These are phyloP conservation scores for Curvularia verruculosa DNA, from an alignment of 2,329 filamentous ascomycete species.

Conservation along the genomic window DNA sequence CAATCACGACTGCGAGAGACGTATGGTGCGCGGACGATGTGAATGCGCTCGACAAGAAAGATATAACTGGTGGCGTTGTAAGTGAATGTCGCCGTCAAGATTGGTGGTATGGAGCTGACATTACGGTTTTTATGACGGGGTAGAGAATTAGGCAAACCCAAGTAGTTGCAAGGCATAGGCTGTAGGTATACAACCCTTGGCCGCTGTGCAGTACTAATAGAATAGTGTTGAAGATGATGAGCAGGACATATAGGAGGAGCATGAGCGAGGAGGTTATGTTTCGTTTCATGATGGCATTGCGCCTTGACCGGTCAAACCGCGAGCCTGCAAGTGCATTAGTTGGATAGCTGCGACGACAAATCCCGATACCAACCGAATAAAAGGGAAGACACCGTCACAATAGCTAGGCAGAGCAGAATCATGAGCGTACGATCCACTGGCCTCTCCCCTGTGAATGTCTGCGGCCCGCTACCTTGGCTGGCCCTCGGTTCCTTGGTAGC, in stretches of 20 bases:
- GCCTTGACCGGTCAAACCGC: constrained; percentile 2
- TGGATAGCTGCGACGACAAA: neutral
- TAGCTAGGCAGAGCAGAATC: neutral
- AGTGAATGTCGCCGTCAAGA: neutral
- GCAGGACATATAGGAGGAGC: constrained; percentile 23
- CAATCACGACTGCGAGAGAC: constrained; percentile 39
- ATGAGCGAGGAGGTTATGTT: constrained; percentile 27
- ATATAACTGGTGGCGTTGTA: constrained; percentile 33
- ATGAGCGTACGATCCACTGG: neutral
- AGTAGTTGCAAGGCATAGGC: constrained; percentile 40
- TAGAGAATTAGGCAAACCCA: constrained; percentile 49
- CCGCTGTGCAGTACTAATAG: constrained; percentile 37
- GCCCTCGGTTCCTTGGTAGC: neutral
- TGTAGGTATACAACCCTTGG: constrained; percentile 32
- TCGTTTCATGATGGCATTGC: constrained; percentile 7
- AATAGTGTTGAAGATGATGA: constrained; percentile 24
- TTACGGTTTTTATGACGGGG: constrained; percentile 38
- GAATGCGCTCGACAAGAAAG: constrained; percentile 50
- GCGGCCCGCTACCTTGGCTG: neutral
- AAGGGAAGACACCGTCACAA: neutral
- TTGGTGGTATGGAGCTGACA: constrained; percentile 16
- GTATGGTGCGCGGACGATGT: constrained; percentile 44
- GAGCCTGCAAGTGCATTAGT: constrained; percentile 4
- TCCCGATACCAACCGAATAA: neutral
- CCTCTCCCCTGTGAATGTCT: neutral